Conservation (phyloP, 495 filamentous ascomycete genomes). For the Hypomontagnella submonticulosa region DNA sequence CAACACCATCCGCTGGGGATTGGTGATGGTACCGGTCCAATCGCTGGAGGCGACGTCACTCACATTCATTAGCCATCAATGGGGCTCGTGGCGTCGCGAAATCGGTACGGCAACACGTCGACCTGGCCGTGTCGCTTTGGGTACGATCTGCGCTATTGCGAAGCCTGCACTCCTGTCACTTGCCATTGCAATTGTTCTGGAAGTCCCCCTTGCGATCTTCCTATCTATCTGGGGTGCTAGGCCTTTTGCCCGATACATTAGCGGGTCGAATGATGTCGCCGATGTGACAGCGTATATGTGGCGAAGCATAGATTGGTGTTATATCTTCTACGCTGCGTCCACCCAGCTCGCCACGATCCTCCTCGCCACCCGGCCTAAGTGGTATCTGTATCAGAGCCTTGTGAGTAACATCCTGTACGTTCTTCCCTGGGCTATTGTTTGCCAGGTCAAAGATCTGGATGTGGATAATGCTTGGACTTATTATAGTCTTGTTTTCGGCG, state of each 20-base stretch:
- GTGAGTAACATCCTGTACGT: conserved; percentile 74
- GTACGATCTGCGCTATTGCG: conserved; percentile 54
- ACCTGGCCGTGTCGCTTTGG: conserved; percentile 54
- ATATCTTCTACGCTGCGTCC: conserved; percentile 75
- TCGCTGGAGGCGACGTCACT: conserved; percentile 72
- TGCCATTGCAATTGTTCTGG: conserved; percentile 63
- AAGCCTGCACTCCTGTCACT: conserved; percentile 66
- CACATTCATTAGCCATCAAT: conserved; percentile 74
- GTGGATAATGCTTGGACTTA: conserved; percentile 72
- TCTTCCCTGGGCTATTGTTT: conserved; percentile 75
- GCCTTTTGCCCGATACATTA: conserved; percentile 70
- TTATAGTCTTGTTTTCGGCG: conserved; percentile 75
- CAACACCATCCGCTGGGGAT: conserved; percentile 81
- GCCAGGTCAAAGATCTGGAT: conserved; percentile 60
- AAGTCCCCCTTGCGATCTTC: conserved; percentile 71
- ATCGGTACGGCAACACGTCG: conserved; percentile 51
- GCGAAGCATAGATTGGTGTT: conserved; percentile 77
- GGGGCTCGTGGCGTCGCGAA: conserved; percentile 67
- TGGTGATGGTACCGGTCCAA: conserved; percentile 80
- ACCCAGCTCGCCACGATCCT: conserved; percentile 74
- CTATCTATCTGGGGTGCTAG: conserved; percentile 68
- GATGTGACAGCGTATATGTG: conserved; percentile 75
- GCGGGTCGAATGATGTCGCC: conserved; percentile 64
- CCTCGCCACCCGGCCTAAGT: conserved; percentile 71
- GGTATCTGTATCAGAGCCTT: conserved; percentile 75